These are phyloP conservation scores for Cryphonectria naterciae DNA, from an alignment of 2,329 filamentous ascomycete genomes.

Conservation along the genomic window DNA sequence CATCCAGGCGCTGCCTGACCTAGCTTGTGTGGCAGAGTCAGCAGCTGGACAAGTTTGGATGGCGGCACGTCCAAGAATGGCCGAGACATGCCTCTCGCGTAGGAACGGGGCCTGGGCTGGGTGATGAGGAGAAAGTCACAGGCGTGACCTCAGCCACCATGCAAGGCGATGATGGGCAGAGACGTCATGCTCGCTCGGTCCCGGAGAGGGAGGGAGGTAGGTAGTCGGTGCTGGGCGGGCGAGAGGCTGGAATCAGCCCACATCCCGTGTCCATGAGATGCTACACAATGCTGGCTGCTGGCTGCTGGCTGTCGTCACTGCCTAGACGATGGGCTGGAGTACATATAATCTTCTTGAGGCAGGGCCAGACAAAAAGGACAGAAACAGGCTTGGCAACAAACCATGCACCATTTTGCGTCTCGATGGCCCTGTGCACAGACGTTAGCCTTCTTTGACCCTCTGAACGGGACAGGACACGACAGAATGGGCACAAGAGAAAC, in stretches of 20 bases:
- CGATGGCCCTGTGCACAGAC: background rate
- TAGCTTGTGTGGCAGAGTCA: background rate
- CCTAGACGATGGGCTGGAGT: background rate
- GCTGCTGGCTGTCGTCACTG: background rate
- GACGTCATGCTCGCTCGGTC: background rate
- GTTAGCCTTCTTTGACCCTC: background rate
- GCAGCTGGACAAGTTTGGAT: background rate
- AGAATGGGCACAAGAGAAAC: background rate
- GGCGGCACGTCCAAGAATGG: background rate
- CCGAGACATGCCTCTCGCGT: background rate
- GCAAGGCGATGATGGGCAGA: background rate
- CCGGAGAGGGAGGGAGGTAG: background rate
- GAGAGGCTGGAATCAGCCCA: background rate
- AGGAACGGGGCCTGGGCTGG: background rate
- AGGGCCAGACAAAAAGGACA: background rate
- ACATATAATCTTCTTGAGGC: background rate
- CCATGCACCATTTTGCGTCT: background rate
- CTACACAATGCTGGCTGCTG: background rate
- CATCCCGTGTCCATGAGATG: background rate
- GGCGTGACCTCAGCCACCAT: background rate
- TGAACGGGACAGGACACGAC: background rate
- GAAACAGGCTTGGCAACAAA: background rate
- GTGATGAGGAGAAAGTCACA: background rate
- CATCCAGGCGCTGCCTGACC: background rate
- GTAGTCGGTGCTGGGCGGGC: background rate